phyloP scores from a whole-genome alignment of 148 eudicot species.

The Linanthus parryae region DNA sequence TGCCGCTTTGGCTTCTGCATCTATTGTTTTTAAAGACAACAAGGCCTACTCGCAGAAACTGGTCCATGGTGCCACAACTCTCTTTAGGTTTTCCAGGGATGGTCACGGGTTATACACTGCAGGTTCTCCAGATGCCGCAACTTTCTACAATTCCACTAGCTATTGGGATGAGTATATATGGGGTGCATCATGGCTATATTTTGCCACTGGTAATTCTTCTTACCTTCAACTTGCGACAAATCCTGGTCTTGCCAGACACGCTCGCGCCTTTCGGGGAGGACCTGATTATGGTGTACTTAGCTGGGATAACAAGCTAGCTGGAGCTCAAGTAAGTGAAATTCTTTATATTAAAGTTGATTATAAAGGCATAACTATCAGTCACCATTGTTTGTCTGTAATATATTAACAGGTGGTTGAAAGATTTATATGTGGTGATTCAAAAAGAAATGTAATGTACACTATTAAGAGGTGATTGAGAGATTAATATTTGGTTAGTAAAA shows the following conservation, averaged over 20 bases:
- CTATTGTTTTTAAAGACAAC: constrained; percentile 86
- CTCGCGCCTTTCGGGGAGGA: constrained; percentile 86
- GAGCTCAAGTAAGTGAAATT: constrained; percentile 57
- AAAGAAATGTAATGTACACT: no score
- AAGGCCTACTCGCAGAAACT: constrained; percentile 84
- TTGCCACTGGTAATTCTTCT: constrained; percentile 76
- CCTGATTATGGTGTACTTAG: constrained; percentile 75
- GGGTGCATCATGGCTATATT: constrained; percentile 86
- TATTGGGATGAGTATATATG: constrained; percentile 92
- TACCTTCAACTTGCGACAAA: constrained; percentile 69
- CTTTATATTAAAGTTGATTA: background rate
- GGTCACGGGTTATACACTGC: constrained; percentile 70
- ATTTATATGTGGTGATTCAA: no score
- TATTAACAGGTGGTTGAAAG: background rate
- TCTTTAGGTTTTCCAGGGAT: constrained; percentile 55
- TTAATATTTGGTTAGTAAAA: no score
- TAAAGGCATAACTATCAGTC: no score
- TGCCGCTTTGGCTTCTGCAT: constrained; percentile 85
- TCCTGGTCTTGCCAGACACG: constrained; percentile 65
- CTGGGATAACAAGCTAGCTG: constrained; percentile 93
- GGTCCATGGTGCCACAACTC: constrained; percentile 73
- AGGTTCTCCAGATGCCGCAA: constrained; percentile 43
- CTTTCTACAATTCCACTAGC: constrained; percentile 66
- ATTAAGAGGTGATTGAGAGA: no score
- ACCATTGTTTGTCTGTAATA: background rate